A percentile compares a stretch with the other conserved stretches of the same genome.
Evolutionary conservation across 2,329 filamentous ascomycete genomes (phyloP).

Genomic region (Fusarium mangiferae): DNA sequence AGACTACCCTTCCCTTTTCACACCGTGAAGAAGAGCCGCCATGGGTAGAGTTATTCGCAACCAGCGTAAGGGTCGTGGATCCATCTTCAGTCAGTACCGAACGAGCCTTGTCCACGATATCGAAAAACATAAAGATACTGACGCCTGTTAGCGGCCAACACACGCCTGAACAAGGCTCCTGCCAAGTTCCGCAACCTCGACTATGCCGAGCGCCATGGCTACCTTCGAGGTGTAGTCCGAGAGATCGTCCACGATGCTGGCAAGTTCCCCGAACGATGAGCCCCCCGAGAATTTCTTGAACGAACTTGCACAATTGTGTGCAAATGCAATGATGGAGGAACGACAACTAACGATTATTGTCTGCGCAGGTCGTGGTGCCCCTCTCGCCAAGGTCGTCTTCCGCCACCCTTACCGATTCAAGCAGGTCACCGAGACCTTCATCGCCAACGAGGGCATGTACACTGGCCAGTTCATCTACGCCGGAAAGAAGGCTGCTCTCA

Average conservation of each 20-base stretch:
- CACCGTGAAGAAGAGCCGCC: slow-evolving; percentile 51
- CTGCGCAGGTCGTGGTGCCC: slow-evolving; percentile 79
- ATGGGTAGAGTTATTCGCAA: slow-evolving; percentile 74
- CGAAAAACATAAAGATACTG: slow-evolving; percentile 45
- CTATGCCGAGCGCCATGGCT: slow-evolving; percentile 96
- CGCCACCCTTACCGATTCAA: slow-evolving; percentile 99
- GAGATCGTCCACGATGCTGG: slow-evolving; percentile 99
- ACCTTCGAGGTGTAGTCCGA: slow-evolving; percentile 97
- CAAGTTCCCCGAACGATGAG: slow-evolving; percentile 46
- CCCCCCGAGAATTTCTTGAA: slow-evolving; percentile 25
- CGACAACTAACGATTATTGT: slow-evolving; percentile 42
- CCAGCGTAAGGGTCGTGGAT: slow-evolving; percentile 70
- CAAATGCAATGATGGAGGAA: slow-evolving; percentile 18
- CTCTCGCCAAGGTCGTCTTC: slow-evolving; percentile 96
- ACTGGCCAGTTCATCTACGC: slow-evolving; percentile 99
- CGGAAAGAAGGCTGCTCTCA: slow-evolving; percentile 97
- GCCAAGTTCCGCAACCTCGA: slow-evolving; percentile 97
- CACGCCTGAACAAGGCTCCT: slow-evolving; percentile 86
- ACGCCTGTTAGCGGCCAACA: slow-evolving; percentile 73
- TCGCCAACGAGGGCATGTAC: slow-evolving; percentile 99
- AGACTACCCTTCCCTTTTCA: slow-evolving; percentile 49
- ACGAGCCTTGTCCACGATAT: slow-evolving; percentile 39
- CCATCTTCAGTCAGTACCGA: slow-evolving; percentile 64
- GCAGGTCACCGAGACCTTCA: slow-evolving; percentile 98
- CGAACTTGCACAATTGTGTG: slow-evolving; percentile 22